These are phyloP conservation scores for Forsythia suspensa DNA, from an alignment of 257 asterid species.

Conservation along the genomic window DNA sequence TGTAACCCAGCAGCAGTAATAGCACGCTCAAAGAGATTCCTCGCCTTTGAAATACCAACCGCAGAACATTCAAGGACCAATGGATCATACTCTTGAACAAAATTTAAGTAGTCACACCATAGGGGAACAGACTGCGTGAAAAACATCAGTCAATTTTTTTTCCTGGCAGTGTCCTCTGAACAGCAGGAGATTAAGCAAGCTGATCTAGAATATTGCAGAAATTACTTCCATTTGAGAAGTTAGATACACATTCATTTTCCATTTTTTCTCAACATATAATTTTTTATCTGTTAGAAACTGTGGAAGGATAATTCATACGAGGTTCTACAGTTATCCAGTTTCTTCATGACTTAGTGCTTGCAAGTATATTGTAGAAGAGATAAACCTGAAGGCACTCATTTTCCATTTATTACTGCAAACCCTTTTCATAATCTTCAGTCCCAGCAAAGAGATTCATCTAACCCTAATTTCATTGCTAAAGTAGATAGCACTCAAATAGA, in stretches of 20 bases:
- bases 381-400: background rate
- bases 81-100: conserved; percentile 74
- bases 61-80: conserved; percentile 54
- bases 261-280: background rate
- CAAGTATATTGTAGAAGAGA: conserved; percentile 3
- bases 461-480: background rate
- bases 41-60: conserved; percentile 67
- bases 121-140: conserved; percentile 77
- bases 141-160: conserved; percentile 22
- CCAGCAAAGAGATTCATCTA: background rate
- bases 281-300: background rate
- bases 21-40: conserved; percentile 89
- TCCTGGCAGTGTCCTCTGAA: conserved; percentile 8
- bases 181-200: conserved; percentile 16
- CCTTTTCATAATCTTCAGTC: background rate
- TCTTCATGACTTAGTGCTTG: background rate
- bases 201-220: conserved; percentile 12
- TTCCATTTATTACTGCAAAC: background rate
- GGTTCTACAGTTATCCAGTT: background rate
- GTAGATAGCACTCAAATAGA: background rate
- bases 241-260: background rate
- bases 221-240: background rate
- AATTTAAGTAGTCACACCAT: conserved; percentile 90
- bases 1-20: conserved; percentile 90
- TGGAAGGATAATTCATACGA: background rate